Base-by-base conservation (phyloP, 2,329 filamentous ascomycete species). In the Aspergillus uvarum region DNA sequence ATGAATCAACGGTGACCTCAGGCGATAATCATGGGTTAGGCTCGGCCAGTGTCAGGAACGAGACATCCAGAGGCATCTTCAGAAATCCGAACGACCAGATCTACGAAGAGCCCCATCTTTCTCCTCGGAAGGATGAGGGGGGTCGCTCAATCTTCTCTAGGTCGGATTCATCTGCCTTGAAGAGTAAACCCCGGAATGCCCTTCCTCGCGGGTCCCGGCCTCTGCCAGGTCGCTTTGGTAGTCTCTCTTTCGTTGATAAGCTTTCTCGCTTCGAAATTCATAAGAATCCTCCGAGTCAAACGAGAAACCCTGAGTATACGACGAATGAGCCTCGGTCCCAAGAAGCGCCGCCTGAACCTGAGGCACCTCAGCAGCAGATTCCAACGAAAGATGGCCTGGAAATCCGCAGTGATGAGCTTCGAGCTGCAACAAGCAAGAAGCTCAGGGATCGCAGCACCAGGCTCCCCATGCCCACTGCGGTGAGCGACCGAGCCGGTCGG, bases 401-500 rank as follows among this genome's bases (percentile, higher is more conserved):
- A 75, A 87, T 96, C 63, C 86, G 93, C 67, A 81, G 90, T 69
- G 89, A 96, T 54, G 94, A 98, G 61, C 95, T 98, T 65, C 87
- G 91, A 61, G 87, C 90, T 66, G 94, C 94, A 57, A 98, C 94
- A 7, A 95, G 90, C 77, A 96, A 96, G 85, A 89, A 83, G 73
- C 81, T 95, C 65, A 92, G 87, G 74, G 92, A 96, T 76, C 88
- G 93, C 72, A 97, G 92, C 77, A 79, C 87, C 59, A 96, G 91
- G 73, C 82, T 98, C 63, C 94, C 93, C 29, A 94, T 89, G 71
- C 94, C 94, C 65, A 91, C 90, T 57, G 89, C 91, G 71, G 93
- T 98, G 76, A 97, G 92, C 80, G 90, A 97, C 79, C 90, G 85
- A 72, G 89, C 90, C 69, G 92, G 92, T 69, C 87, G 94, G 73